Percentiles rank a stretch among this genome's conserved stretches.
These are phyloP conservation scores for Russula vinacea DNA, from an alignment of 768 basidiomycete species.

Conservation along the genomic window DNA sequence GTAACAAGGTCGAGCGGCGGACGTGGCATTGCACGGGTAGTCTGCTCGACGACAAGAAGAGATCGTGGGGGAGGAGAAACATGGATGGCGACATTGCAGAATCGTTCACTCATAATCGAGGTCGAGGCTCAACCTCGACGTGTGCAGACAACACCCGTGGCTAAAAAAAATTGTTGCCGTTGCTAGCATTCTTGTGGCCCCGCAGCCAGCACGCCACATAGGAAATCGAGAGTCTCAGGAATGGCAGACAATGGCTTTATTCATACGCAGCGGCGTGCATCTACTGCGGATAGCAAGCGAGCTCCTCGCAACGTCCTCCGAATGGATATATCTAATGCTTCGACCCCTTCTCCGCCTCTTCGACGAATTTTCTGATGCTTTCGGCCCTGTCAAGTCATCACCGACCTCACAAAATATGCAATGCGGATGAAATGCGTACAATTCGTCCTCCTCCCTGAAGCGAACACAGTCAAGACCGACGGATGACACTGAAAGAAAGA, in stretches of 20 bases:
- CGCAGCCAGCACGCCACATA: no score
- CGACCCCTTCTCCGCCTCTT: slow-evolving; percentile 75
- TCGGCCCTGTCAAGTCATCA: slow-evolving; percentile 48
- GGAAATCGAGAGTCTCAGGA: not conserved
- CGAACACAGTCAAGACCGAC: slow-evolving; percentile 9
- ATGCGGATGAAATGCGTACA: slow-evolving; percentile 51
- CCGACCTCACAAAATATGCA: slow-evolving; percentile 30
- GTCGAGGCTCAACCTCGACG: not conserved
- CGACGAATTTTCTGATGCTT: slow-evolving; percentile 78
- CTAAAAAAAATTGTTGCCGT: not conserved
- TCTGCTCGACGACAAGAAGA: not conserved
- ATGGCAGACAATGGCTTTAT: slow-evolving; percentile 4
- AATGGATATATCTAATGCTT: slow-evolving; percentile 44
- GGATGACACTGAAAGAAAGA: slow-evolving; percentile 5
- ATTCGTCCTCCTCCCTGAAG: slow-evolving; percentile 76
- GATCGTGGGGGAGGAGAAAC: not conserved
- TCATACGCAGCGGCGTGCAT: slow-evolving; percentile 6
- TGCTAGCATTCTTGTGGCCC: no score
- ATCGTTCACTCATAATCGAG: not conserved
- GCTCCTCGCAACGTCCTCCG: slow-evolving; percentile 26
- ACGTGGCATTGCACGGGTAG: not conserved
- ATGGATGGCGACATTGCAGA: slow-evolving; percentile 1
- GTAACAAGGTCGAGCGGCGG: slow-evolving; percentile 22
- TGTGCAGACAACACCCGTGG: no score
- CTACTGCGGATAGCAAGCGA: not conserved